Evolutionary conservation across 257 asterid species (phyloP), one percentile per base, ranked within the genome.

Genomic region (Gentiana straminea): DNA sequence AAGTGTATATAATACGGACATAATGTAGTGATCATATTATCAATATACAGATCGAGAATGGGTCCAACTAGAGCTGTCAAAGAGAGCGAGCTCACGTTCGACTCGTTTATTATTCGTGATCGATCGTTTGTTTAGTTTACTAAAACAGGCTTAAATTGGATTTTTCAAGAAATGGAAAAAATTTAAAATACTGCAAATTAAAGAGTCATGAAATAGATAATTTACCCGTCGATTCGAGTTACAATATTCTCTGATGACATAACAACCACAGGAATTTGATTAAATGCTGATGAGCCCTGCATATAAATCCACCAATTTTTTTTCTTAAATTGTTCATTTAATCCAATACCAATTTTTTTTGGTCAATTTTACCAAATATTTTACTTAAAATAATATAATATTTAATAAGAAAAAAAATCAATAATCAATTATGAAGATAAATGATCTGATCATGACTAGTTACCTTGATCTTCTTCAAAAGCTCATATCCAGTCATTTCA

Each of bases 201-300:
- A n/a, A n/a, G n/a, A n/a, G n/a, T 3, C 1, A 49, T 1, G 15
- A 49, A 24, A 1, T 12, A 49, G 7, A 2, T 6, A 47, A 13
- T 15, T 50, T 61, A 78, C 63, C 75, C 69, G 72, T 63, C 80
- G 44, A 81, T 81, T 41, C 86, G 70, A 5, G 86, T 63, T 15
- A 80, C 76, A 12, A 79, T 67, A 72, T 79, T 75, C 68, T 81
- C 86, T 8, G 89, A 81, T 38, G 89, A 81, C 89, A 81, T 81
- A 37, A 79, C 70, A 64, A 79, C 86, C 4, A 81, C 86, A 32
- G 89, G 86, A 6, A 81, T 74, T 65, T 81, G 75, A 52, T 65
- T 79, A 7, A 73, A 61, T 9, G 60, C 67, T 33, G 47, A 39
- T 24, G 85, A 81, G 52, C 66, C 78, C 84, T 80, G 75, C 33